These are phyloP conservation scores for Avena insularis DNA, from an alignment of 176 grass and related monocot genomes.

Conservation along the genomic window DNA sequence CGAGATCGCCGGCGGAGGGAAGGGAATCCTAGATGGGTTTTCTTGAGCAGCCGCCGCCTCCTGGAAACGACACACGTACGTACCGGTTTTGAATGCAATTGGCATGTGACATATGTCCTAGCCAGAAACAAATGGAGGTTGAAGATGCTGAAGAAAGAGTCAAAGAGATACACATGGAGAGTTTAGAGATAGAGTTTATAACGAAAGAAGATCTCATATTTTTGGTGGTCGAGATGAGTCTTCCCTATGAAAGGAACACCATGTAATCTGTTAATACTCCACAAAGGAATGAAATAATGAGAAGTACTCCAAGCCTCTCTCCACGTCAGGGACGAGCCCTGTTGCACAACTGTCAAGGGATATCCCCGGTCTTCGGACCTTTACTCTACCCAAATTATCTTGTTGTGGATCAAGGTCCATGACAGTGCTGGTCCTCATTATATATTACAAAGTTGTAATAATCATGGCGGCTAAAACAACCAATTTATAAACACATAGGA, in stretches of 20 bases:
- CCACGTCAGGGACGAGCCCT: background rate
- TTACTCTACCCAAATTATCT: background rate
- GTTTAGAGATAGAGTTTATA: no score
- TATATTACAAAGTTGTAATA: background rate
- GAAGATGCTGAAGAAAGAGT: background rate
- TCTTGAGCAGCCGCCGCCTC: no score
- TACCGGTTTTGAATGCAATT: background rate
- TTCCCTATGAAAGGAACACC: no score
- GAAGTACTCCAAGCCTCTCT: background rate
- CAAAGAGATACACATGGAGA: no score
- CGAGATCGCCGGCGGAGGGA: no score
- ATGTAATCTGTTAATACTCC: no score
- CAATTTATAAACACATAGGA: background rate
- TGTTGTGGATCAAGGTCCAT: constrained; percentile 7
- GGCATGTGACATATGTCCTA: background rate
- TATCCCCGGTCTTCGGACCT: background rate
- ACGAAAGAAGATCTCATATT: no score
- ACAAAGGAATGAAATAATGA: background rate
- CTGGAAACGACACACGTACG: no score
- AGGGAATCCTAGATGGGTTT: no score
- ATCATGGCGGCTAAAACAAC: background rate
- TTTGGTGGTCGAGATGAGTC: no score
- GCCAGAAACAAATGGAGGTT: background rate
- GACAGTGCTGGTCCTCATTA: background rate
- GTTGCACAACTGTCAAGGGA: background rate